These are phyloP conservation scores for Mesembryanthemum crystallinum DNA, from an alignment of 148 eudicot species.

Conservation along the genomic window DNA sequence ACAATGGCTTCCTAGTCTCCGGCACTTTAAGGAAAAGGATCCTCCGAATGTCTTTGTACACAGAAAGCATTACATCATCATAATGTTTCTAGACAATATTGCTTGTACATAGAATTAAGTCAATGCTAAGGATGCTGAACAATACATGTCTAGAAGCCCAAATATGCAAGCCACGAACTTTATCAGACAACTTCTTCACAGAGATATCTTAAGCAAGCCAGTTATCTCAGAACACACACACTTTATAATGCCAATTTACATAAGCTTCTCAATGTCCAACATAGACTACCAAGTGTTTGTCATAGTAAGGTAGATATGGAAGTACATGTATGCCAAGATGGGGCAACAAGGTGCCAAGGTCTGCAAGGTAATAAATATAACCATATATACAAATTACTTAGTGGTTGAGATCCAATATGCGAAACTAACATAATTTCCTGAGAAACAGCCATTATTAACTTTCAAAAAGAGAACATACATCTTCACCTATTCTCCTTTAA, in stretches of 20 bases:
- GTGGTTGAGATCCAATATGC: too few relatives aligned
- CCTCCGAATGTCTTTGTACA: conserved; percentile 74
- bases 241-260: too few relatives aligned
- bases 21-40: conserved; percentile 78
- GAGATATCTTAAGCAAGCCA: background rate
- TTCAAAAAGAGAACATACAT: background rate
- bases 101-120: background rate
- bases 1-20: conserved; percentile 65
- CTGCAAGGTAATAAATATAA: too few relatives aligned
- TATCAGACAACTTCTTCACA: background rate
- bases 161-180: background rate
- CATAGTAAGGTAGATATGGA: background rate
- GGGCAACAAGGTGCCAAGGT: too few relatives aligned
- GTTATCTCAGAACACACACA: background rate
- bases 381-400: too few relatives aligned
- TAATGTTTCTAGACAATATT: conserved; percentile 4
- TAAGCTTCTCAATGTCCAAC: background rate
- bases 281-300: background rate
- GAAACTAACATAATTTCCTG: too few relatives aligned
- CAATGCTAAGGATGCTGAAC: conserved; percentile 2
- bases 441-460: background rate
- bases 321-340: too few relatives aligned
- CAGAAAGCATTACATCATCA: conserved; percentile 31
- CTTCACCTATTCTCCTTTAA: background rate
- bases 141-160: background rate